Evolutionary conservation across 495 filamentous ascomycete species (phyloP).

Genomic region (Pyrenula aspistea): DNA sequence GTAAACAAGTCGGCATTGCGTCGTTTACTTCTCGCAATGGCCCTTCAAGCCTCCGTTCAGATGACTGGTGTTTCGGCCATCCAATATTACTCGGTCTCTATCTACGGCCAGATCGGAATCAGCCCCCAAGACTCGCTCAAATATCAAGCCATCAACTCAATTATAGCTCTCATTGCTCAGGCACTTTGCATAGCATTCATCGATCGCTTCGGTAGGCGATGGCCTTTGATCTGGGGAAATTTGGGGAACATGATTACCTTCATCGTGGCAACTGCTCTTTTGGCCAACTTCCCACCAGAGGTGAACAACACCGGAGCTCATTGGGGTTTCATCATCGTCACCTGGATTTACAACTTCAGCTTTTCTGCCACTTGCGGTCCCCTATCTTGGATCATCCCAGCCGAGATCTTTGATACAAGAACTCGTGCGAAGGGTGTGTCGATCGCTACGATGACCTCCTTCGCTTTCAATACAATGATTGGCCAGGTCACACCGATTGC

Average conservation of each 20-base stretch:
- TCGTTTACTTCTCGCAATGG: conserved; percentile 52
- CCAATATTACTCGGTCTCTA: conserved; percentile 59
- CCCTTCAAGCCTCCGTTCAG: conserved; percentile 56
- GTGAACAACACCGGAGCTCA: conserved; percentile 42
- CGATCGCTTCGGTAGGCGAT: conserved; percentile 52
- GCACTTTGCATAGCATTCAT: conserved; percentile 56
- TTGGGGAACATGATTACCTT: conserved; percentile 50
- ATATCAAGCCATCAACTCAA: conserved; percentile 60
- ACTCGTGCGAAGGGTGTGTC: conserved; percentile 56
- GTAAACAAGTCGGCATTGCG: conserved; percentile 52
- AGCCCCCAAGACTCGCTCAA: conserved; percentile 47
- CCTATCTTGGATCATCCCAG: conserved; percentile 51
- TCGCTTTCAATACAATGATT: conserved; percentile 65
- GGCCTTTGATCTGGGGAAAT: conserved; percentile 54
- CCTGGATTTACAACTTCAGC: conserved; percentile 59
- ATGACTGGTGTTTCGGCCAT: conserved; percentile 67
- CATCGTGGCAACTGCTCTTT: conserved; percentile 25
- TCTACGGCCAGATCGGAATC: conserved; percentile 59
- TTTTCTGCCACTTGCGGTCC: conserved; percentile 55
- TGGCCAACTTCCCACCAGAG: conserved; percentile 45
- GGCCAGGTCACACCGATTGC: conserved; percentile 55
- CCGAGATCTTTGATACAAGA: conserved; percentile 59
- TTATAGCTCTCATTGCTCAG: conserved; percentile 54
- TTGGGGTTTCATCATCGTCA: conserved; percentile 64
- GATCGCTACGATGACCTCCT: conserved; percentile 51